These are phyloP conservation scores for Prunus yedoensis DNA, from an alignment of 331 rosid genomes.

Conservation along the genomic window DNA sequence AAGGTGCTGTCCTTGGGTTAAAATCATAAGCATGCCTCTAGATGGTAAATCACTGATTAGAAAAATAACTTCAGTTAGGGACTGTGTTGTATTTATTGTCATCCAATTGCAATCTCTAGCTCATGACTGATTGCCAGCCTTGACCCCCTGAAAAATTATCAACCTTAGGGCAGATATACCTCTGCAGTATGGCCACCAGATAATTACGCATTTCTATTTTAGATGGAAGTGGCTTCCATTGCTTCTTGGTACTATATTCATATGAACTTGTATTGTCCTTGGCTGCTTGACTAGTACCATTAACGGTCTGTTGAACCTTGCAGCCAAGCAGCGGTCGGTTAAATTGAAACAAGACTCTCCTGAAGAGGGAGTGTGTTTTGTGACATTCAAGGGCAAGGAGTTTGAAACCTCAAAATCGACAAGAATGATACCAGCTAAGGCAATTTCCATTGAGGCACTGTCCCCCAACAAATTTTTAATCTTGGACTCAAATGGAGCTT, in stretches of 20 bases:
- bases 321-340: conserved; percentile 64
- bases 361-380: conserved; percentile 64
- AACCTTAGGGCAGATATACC: conserved; percentile 12
- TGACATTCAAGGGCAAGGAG: conserved; percentile 48
- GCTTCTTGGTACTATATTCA: conserved; percentile 14
- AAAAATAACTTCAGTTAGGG: conserved; percentile 31
- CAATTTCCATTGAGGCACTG: conserved; percentile 70
- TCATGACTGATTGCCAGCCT: conserved; percentile 13
- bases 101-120: conserved; percentile 26
- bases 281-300: conserved; percentile 6
- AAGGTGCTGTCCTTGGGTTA: conserved; percentile 59
- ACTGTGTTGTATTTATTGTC: conserved; percentile 24
- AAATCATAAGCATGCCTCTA: conserved; percentile 57
- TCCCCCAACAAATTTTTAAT: conserved; percentile 64
- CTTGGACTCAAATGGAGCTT: conserved; percentile 78
- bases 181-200: background rate
- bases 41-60: conserved; percentile 60
- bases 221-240: conserved; percentile 19
- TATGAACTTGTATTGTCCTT: background rate
- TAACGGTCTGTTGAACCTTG: conserved; percentile 38
- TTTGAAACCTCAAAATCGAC: conserved; percentile 39
- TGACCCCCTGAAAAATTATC: background rate
- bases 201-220: conserved; percentile 21
- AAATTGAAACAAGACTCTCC: conserved; percentile 47
- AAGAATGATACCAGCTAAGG: conserved; percentile 44